phyloP scores from a whole-genome alignment of 257 asterid species.

The Nicotiana attenuata region DNA sequence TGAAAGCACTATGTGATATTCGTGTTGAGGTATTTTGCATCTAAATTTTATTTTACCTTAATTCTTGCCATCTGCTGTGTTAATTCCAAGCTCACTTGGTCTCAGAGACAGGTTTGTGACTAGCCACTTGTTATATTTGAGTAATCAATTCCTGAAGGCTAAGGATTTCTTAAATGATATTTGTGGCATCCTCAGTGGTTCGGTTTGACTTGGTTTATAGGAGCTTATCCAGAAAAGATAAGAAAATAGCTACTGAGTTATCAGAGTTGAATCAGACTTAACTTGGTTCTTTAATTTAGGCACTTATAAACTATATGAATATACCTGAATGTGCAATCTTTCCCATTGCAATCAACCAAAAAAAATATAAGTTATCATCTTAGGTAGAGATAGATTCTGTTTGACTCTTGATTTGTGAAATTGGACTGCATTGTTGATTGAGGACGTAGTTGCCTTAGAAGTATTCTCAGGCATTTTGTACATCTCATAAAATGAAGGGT shows the following conservation, averaged over 20 bases:
- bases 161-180: not conserved
- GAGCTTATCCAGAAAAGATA: not conserved
- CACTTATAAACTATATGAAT: not conserved
- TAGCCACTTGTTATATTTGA: not conserved
- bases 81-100: not conserved
- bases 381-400: not conserved
- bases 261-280: not conserved
- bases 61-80: not conserved
- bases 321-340: not conserved
- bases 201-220: not conserved
- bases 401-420: not conserved
- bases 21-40: conserved; percentile 83
- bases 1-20: conserved; percentile 96
- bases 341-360: not conserved
- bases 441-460: not conserved
- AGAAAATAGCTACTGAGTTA: not conserved
- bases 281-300: not conserved
- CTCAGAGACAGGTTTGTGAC: not conserved
- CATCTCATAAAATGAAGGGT: not conserved
- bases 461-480: not conserved
- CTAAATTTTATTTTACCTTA: conserved; percentile 8
- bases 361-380: not conserved
- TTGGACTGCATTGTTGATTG: not conserved
- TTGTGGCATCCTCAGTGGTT: not conserved
- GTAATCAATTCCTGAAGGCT: not conserved